Conservation (phyloP, 768 basidiomycete genomes). For the Cytidiella melzeri region DNA sequence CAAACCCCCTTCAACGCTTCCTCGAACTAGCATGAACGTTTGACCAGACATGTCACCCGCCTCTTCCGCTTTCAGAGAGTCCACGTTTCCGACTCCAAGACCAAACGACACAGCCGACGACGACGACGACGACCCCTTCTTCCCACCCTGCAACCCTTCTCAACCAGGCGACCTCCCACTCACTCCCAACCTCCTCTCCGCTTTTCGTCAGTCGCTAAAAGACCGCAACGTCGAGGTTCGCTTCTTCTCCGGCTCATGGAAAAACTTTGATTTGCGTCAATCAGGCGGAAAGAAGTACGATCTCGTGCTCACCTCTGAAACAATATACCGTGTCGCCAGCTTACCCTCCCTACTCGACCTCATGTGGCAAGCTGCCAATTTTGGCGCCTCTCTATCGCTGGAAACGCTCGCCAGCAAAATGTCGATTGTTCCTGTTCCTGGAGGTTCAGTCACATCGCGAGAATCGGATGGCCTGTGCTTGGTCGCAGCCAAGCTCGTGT, state of each 20-base stretch:
- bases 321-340: constrained; percentile 73
- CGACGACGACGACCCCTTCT: constrained; percentile 15
- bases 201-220: constrained; percentile 58
- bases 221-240: constrained; percentile 50
- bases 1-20: constrained; percentile 9
- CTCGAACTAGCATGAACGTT: background rate
- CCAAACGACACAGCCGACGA: constrained; percentile 25
- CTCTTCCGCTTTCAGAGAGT: constrained; percentile 33
- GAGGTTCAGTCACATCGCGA: background rate
- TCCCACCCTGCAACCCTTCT: constrained; percentile 27
- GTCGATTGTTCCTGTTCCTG: constrained; percentile 1
- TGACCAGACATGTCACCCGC: constrained; percentile 56
- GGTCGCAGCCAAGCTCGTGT: constrained; percentile 86
- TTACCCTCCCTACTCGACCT: constrained; percentile 54
- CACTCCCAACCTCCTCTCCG: constrained; percentile 51
- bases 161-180: constrained; percentile 58
- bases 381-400: background rate
- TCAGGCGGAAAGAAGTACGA: constrained; percentile 45
- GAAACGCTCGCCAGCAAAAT: constrained; percentile 2
- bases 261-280: constrained; percentile 33
- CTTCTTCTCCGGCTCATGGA: constrained; percentile 86
- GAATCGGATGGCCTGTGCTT: constrained; percentile 42
- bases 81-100: background rate
- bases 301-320: constrained; percentile 84
- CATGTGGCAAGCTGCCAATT: constrained; percentile 35